Evolutionary conservation across 129 eudicot species (phyloP), one percentile per base, ranked within the genome.

Genomic region (Flaveria robusta): DNA sequence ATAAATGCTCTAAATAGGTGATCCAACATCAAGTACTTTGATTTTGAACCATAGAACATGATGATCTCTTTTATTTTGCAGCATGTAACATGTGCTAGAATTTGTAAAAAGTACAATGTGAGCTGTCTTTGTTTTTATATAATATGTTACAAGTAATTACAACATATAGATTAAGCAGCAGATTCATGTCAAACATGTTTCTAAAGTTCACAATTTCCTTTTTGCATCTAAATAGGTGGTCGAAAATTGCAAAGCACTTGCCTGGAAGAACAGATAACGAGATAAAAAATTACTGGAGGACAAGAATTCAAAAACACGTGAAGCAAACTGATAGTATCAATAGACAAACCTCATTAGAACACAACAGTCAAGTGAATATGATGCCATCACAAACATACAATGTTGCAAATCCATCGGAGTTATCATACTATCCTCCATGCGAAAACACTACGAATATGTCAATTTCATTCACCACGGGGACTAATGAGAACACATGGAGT

Each of bases 201-300:
- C 49, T 14, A 20, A 27, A 24, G 7, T 12, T 47, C 27, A 47
- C 10, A 24, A 4, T 18, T 72, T 10, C 13, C 5, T 0, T 52
- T 75, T 65, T 14, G 9, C 42, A 22, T 37, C 18, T 50, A 79
- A 79, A 39, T 72, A 92, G 98, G 88, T 92, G 98, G 96, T 92
- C 98, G 4, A 92, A 92, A 80, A 92, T 92, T 8, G 96, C 98
- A 16, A 92, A 92, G 47, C 90, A 92, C 74, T 49, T 92, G 19
- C 92, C 96, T 0, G 96, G 96, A 85, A 90, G 98, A 83, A 92
- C 98, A 7, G 98, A 92, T 26, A 92, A 92, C 7, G 98, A 92
- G 55, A 92, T 92, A 68, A 92, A 92, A 78, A 92, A 92, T 55
- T 92, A 76, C 31, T 92, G 96, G 98, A 83, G 98, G 74, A 92